These are phyloP conservation scores for Bisporella sp. DNA, from an alignment of 2,329 filamentous ascomycete genomes.

Conservation along the genomic window DNA sequence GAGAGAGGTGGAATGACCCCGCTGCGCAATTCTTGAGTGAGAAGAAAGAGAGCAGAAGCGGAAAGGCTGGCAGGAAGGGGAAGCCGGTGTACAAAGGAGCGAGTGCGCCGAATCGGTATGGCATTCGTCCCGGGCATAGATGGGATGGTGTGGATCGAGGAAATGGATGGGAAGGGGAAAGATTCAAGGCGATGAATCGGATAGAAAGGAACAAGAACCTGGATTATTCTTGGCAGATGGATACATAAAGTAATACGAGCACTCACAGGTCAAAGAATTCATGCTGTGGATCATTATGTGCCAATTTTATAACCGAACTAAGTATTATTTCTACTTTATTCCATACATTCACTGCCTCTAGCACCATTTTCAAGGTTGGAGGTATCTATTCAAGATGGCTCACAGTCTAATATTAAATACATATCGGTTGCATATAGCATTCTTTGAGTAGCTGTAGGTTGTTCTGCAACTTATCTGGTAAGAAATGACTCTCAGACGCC, in stretches of 20 bases:
- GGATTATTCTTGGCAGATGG: conserved; percentile 95
- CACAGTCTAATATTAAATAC: too few species aligned
- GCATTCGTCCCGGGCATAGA: conserved; percentile 82
- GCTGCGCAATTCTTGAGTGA: conserved; percentile 71
- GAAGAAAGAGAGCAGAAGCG: conserved; percentile 25
- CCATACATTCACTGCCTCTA: too few species aligned
- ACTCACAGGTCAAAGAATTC: not conserved
- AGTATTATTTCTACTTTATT: too few species aligned
- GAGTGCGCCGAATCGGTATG: conserved; percentile 85
- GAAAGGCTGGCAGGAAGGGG: conserved; percentile 15
- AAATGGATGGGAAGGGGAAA: conserved; percentile 89
- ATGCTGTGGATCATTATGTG: too few species aligned
- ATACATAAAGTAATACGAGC: conserved; percentile 49
- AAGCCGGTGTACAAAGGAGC: conserved; percentile 63
- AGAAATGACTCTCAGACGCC: too few species aligned
- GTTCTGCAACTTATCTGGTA: too few species aligned
- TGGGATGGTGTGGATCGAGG: conserved; percentile 97
- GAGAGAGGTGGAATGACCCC: conserved; percentile 87
- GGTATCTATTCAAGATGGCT: too few species aligned
- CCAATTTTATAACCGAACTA: too few species aligned
- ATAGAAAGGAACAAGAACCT: conserved; percentile 69
- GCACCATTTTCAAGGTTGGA: too few species aligned
- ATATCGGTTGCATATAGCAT: too few species aligned
- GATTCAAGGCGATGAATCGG: conserved; percentile 82
- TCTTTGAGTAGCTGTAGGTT: too few species aligned